Conservation (phyloP, 208 protist species). For the Phytomonas sp. region DNA sequence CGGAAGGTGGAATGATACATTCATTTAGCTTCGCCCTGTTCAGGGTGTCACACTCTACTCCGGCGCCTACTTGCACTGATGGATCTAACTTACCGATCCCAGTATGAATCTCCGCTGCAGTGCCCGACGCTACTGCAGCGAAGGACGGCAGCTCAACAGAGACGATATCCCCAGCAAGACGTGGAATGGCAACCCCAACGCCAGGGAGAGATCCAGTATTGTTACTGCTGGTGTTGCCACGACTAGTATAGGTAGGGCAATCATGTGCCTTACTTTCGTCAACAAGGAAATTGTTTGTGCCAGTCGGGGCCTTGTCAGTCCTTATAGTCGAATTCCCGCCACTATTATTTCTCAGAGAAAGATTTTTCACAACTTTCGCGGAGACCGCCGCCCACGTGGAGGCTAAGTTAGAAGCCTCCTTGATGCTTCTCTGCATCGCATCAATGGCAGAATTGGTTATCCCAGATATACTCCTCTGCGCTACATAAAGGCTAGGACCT, state of each 20-base stretch:
- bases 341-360: not conserved
- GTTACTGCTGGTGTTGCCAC: constrained; percentile 4
- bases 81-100: not conserved
- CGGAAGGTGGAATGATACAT: not conserved
- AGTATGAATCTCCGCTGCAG: not conserved
- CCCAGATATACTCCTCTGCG: not conserved
- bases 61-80: not conserved
- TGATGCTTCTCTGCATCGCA: not conserved
- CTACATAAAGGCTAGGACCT: not conserved
- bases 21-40: not conserved
- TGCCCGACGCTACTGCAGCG: not conserved
- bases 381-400: not conserved
- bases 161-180: constrained; percentile 45
- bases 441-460: not conserved
- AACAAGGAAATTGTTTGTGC: not conserved
- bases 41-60: not conserved
- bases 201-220: constrained; percentile 11
- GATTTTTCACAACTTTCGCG: not conserved
- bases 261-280: not conserved
- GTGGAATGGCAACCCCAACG: constrained; percentile 55
- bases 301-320: not conserved
- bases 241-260: not conserved
- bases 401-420: not conserved
- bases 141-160: constrained; percentile 40
- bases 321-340: not conserved